Conservation (phyloP, 306 rosid genomes). For the Fagus sylvatica region DNA sequence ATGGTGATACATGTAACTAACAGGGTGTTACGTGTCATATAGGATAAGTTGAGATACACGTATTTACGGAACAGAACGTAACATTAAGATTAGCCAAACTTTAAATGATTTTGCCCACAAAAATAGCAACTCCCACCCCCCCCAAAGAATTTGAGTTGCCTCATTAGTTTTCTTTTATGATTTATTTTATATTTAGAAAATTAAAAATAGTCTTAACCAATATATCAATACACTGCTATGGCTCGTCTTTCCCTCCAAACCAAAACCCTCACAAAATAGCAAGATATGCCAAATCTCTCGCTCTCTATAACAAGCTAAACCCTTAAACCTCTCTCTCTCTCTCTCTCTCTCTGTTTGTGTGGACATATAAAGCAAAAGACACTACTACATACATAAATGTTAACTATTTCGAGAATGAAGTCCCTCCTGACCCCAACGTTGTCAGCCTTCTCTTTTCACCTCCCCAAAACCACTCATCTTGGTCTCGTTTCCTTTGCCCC, state of each 20-base stretch:
- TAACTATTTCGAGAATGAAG: slow-evolving; percentile 52
- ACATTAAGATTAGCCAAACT: too few relatives aligned
- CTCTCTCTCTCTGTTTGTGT: neutral
- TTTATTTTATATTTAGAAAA: too few relatives aligned
- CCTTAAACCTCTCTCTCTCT: slow-evolving; percentile 44
- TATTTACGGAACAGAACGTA: too few relatives aligned
- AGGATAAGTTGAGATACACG: too few relatives aligned
- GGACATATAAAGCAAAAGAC: neutral
- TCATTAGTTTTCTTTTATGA: too few relatives aligned
- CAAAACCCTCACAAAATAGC: neutral
- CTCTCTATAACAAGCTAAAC: slow-evolving; percentile 23
- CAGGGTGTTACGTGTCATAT: too few relatives aligned
- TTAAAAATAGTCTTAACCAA: too few relatives aligned
- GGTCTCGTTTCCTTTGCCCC: slow-evolving; percentile 35
- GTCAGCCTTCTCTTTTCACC: slow-evolving; percentile 41
- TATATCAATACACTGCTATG: too few relatives aligned
- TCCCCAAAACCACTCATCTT: slow-evolving; percentile 39
- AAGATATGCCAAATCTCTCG: neutral
- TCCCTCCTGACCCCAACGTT: slow-evolving; percentile 48
- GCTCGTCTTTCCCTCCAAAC: neutral
- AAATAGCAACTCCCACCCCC: too few relatives aligned
- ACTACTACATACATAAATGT: slow-evolving; percentile 9
- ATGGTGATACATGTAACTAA: too few relatives aligned
- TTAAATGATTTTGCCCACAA: too few relatives aligned
- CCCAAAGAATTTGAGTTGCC: too few relatives aligned